These are phyloP conservation scores for Cladosporium cucumerinum DNA, from an alignment of 2,329 filamentous ascomycete species.

Conservation along the genomic window DNA sequence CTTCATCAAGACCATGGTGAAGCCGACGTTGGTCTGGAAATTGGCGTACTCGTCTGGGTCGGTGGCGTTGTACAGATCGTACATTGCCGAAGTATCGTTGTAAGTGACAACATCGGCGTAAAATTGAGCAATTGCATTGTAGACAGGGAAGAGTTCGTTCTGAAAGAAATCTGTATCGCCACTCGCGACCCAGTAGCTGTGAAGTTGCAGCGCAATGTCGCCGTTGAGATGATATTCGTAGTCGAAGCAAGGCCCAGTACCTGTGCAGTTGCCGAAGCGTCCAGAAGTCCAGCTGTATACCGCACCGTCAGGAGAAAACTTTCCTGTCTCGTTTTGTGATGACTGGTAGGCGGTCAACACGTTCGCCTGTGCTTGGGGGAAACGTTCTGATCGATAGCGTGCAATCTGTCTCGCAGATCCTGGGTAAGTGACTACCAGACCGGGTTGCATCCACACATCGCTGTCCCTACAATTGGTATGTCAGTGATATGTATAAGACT, in stretches of 20 bases:
- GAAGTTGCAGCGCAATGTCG: slow-evolving; percentile 62
- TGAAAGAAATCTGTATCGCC: slow-evolving; percentile 58
- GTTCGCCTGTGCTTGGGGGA: slow-evolving; percentile 59
- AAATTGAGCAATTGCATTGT: slow-evolving; percentile 61
- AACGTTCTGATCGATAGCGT: slow-evolving; percentile 60
- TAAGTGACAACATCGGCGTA: slow-evolving; percentile 58
- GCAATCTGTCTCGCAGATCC: slow-evolving; percentile 60
- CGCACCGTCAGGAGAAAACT: slow-evolving; percentile 57
- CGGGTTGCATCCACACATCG: slow-evolving; percentile 67
- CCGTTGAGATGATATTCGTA: slow-evolving; percentile 71
- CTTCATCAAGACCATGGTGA: slow-evolving; percentile 62
- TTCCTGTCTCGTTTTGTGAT: slow-evolving; percentile 57
- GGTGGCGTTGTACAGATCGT: slow-evolving; percentile 61
- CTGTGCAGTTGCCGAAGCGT: slow-evolving; percentile 65
- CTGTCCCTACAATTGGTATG: slow-evolving; percentile 42
- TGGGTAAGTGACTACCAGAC: slow-evolving; percentile 62
- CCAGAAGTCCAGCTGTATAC: slow-evolving; percentile 68
- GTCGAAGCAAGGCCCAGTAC: slow-evolving; percentile 60
- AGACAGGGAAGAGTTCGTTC: slow-evolving; percentile 58
- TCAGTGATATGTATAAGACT: neutral
- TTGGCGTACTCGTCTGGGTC: slow-evolving; percentile 72
- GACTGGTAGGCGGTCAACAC: slow-evolving; percentile 53
- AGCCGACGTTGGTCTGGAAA: slow-evolving; percentile 62
- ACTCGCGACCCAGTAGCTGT: slow-evolving; percentile 59
- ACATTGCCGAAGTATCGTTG: slow-evolving; percentile 54